phyloP scores from a whole-genome alignment of 2,329 filamentous ascomycete species.

The Fusarium sp. region DNA sequence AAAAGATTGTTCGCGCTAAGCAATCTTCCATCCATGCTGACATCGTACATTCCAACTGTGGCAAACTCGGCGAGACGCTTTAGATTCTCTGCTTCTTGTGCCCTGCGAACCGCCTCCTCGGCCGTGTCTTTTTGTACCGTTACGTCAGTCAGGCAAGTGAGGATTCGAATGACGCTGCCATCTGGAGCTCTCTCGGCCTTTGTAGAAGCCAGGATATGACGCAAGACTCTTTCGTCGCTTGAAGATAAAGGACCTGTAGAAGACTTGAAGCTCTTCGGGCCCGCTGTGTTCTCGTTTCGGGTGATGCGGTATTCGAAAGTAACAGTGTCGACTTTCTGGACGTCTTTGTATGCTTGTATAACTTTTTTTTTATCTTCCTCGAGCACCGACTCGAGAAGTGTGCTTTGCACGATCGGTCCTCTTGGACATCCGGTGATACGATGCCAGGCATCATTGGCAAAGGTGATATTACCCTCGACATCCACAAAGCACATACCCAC shows the following conservation, averaged over 20 bases:
- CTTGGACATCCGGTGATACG: slow-evolving; percentile 58
- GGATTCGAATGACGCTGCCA: slow-evolving; percentile 55
- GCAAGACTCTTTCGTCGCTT: slow-evolving; percentile 47
- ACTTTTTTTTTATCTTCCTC: slow-evolving; percentile 57
- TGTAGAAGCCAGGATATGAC: slow-evolving; percentile 58
- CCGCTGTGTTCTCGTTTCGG: slow-evolving; percentile 2
- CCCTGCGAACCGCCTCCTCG: slow-evolving; percentile 58
- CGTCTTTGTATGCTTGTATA: slow-evolving; percentile 52
- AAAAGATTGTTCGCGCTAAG: slow-evolving; percentile 63
- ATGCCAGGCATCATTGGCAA: slow-evolving; percentile 75
- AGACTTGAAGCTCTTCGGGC: slow-evolving; percentile 25
- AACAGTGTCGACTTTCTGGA: slow-evolving; percentile 50
- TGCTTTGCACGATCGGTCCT: slow-evolving; percentile 45
- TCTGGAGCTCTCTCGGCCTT: slow-evolving; percentile 56
- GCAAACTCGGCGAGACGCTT: slow-evolving; percentile 64
- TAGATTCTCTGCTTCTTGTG: slow-evolving; percentile 62
- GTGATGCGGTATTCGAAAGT: slow-evolving; percentile 58
- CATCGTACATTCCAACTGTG: slow-evolving; percentile 65
- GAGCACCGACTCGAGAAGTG: slow-evolving; percentile 55
- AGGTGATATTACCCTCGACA: slow-evolving; percentile 70
- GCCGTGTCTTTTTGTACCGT: slow-evolving; percentile 60
- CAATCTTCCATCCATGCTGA: slow-evolving; percentile 59
- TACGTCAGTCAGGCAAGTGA: slow-evolving; percentile 62
- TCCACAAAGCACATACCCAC: slow-evolving; percentile 79
- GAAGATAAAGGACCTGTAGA: slow-evolving; percentile 10